A percentile compares a stretch with the other conserved stretches of the same genome.
phyloP scores from a whole-genome alignment of 176 grass and related monocot genomes.

The Lolium perenne region DNA sequence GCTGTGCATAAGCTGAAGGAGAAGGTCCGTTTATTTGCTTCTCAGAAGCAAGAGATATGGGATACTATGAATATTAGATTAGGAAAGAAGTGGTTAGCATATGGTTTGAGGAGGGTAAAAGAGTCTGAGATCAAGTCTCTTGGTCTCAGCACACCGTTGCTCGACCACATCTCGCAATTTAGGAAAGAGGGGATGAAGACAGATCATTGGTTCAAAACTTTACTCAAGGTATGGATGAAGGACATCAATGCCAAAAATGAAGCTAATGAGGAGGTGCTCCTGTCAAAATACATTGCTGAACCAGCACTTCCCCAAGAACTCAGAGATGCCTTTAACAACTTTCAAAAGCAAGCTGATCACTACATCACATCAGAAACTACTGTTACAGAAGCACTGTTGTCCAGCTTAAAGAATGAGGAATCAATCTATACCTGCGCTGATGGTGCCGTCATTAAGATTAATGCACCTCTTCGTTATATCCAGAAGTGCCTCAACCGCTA shows the following conservation, averaged over 20 bases:
- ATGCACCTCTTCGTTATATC: conserved; percentile 71
- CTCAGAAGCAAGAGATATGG: conserved; percentile 93
- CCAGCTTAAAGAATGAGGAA: conserved; percentile 47
- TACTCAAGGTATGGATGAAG: conserved; percentile 93
- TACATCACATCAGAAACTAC: conserved; percentile 73
- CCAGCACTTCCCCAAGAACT: conserved; percentile 77
- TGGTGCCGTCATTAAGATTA: conserved; percentile 54
- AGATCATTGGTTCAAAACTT: conserved; percentile 94
- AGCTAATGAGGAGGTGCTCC: conserved; percentile 68
- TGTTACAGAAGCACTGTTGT: conserved; percentile 59
- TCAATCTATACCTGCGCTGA: conserved; percentile 44
- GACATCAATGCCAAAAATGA: conserved; percentile 72
- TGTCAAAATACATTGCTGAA: conserved; percentile 91
- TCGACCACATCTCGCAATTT: conserved; percentile 85
- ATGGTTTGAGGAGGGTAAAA: conserved; percentile 92
- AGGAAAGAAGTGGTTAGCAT: conserved; percentile 92
- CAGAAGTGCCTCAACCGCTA: conserved; percentile 77
- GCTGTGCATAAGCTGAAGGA: conserved; percentile 88
- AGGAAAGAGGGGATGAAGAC: conserved; percentile 97
- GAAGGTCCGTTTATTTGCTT: conserved; percentile 80
- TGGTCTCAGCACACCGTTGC: conserved; percentile 75
- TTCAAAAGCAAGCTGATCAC: conserved; percentile 74
- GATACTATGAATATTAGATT: conserved; percentile 84
- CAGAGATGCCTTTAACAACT: conserved; percentile 79
- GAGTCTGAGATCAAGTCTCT: conserved; percentile 96